Evolutionary conservation across 768 basidiomycete genomes (phyloP), one percentile per base, ranked within the genome.

Genomic region (Amylocystis lapponica): DNA sequence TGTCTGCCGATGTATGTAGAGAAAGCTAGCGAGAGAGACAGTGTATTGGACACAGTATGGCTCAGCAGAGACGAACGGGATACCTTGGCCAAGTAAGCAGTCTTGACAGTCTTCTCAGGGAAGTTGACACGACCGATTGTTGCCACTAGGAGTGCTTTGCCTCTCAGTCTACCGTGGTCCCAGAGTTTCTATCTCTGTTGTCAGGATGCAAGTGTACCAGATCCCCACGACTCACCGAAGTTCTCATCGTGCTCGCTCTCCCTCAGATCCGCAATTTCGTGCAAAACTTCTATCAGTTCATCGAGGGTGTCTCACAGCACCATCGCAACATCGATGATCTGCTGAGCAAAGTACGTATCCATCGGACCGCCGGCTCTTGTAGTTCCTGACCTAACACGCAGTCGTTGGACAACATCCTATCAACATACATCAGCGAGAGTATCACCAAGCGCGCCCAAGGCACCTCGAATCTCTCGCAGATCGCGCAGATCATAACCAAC

Each of bases 101-200:
- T 40, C 33, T 47, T 45, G 45, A 48, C 27, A 29, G 17, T 51
- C n/a, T 21, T 23, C 33, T 36, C 30, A 1, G 16, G 14, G 44
- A 21, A 26, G 22, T 20, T 6, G 6, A 37, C 19, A 37, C 22
- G 19, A 19, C 27, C 32, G 19, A 5, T n/a, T 21, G n/a, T 37
- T 37, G 17, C 5, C 22, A 4, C 29, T n/a, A 90, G 91, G 56
- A 70, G 67, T 41, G 53, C 74, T 7, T 65, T 83, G 41, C 91
- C 93, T 4, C 68, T 83, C 44, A 70, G 72, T 21, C 70, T 99
- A 30, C 93, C 96, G 1, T 99, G 95, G 88, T 98, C 95, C 0
- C 85, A 88, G 59, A 86, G 88, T 1, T 98, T 97, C 63, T 88
- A 92, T 53, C 69, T 87, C n/a, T 95, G 90, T 55, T 97, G 95